Evolutionary conservation across 169 alveolate genomes (phyloP).

Genomic region (Plasmodium malariae): DNA sequence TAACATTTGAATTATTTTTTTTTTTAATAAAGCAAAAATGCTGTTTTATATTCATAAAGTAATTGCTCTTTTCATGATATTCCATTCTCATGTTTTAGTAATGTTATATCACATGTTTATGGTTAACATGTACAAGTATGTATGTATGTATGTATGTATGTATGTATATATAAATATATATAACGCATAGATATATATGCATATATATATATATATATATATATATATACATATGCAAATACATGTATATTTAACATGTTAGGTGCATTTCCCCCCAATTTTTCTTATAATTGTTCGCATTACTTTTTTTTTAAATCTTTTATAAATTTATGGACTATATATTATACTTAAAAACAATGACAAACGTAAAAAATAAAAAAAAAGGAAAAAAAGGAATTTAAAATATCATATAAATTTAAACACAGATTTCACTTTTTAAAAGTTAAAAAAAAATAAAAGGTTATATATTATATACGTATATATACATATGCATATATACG

Average conservation of each 20-base stretch:
- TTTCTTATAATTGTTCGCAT: neutral
- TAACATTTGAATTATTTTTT: neutral
- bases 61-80: conserved; percentile 48
- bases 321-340: too few relatives aligned
- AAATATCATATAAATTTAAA: neutral
- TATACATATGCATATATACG: neutral
- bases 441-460: neutral
- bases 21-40: conserved; percentile 48
- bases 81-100: conserved; percentile 74
- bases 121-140: neutral
- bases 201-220: neutral
- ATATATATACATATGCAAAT: neutral
- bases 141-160: neutral
- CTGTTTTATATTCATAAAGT: conserved; percentile 48
- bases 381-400: neutral
- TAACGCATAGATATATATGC: neutral
- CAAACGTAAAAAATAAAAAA: conserved; percentile 6
- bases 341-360: neutral
- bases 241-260: neutral
- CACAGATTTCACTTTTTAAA: neutral
- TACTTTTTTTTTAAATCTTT: too few relatives aligned
- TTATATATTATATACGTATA: neutral
- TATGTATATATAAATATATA: neutral
- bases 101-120: conserved; percentile 16
- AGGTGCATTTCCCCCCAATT: neutral